Base-by-base conservation (phyloP, 225 moss, liverwort and hornwort genomes). In the Pseudisothecium myosuroides region DNA sequence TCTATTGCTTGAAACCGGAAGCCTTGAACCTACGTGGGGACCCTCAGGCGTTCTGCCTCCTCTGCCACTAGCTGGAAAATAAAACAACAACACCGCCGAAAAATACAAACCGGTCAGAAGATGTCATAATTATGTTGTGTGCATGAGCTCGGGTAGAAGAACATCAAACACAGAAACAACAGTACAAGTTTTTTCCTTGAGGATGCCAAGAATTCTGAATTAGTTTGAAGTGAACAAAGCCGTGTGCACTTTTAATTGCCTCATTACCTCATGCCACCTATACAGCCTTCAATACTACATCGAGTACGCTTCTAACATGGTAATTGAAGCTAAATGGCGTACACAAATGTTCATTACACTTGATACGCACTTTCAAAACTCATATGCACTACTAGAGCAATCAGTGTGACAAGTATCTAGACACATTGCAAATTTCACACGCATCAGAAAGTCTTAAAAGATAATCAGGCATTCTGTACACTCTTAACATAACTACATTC, bases 31-130 rank as follows among this genome's bases (percentile, higher is more conserved):
- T 80, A 62, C 69, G 85, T 64, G 52, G 39, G 78, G n/a, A 62
- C 85, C 90, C 80, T 88, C 91, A 68, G 90, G 41, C n/a, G 86
- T 87, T 83, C 90, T 91, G 81, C 85, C 92, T 85, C 91, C 85
- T 77, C 93, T 90, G 64, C 92, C 87, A 88, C 72, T 74, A 65
- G 88, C 94, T 94, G 93, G 74, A 91, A 21, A 23, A 76, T 56
- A 88, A 85, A 87, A 71, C 80, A 86, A 52, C 89, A 88, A 31
- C 83, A 88, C 63, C 83, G 29, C 81, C 85, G 88, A 86, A 19
- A 45, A 52, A 88, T 76, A 86, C 62, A 89, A 81, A 73, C 54
- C 32, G 54, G 58, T 92, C 88, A 94, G 58, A 88, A 59, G 47
- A 71, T 58, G 60, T 71, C 41, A 67, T 34, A n/a, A 61, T 83